phyloP scores from a whole-genome alignment of 2,329 filamentous ascomycete species.

The Neophaeococcomyces aloes region DNA sequence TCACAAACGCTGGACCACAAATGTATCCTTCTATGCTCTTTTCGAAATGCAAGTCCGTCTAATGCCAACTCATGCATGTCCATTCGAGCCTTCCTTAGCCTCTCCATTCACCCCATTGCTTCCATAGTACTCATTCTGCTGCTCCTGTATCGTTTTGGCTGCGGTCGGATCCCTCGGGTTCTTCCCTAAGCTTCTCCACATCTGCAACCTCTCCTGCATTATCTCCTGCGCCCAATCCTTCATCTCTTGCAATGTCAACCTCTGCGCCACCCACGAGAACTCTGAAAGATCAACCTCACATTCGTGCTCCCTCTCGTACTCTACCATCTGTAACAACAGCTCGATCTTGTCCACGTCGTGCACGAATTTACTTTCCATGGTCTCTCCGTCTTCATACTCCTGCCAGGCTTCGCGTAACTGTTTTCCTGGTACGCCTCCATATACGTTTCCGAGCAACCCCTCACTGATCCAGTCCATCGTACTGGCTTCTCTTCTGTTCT shows the following conservation, averaged over 20 bases:
- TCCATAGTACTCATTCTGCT: conserved; percentile 22
- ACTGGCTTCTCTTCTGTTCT: conserved; percentile 71
- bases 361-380: conserved; percentile 76
- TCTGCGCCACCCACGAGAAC: conserved; percentile 67
- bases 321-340: conserved; percentile 84
- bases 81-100: too few relatives aligned
- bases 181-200: conserved; percentile 50
- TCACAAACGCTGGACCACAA: too few relatives aligned
- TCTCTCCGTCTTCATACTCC: conserved; percentile 85
- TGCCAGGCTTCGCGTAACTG: conserved; percentile 77
- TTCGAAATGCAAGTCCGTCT: too few relatives aligned
- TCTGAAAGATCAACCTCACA: conserved; percentile 67
- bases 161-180: conserved; percentile 14
- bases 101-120: too few relatives aligned
- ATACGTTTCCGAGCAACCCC: conserved; percentile 61
- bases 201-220: conserved; percentile 60
- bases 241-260: conserved; percentile 66
- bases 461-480: conserved; percentile 87
- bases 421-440: conserved; percentile 56
- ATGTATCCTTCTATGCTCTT: too few relatives aligned
- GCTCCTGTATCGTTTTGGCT: conserved; percentile 16
- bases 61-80: too few relatives aligned
- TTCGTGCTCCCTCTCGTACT: conserved; percentile 71
- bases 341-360: conserved; percentile 98
- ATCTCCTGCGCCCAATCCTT: conserved; percentile 69